Evolutionary conservation across 2,329 filamentous ascomycete genomes (phyloP).

Genomic region (Teratosphaeria pseudoeucalypti): DNA sequence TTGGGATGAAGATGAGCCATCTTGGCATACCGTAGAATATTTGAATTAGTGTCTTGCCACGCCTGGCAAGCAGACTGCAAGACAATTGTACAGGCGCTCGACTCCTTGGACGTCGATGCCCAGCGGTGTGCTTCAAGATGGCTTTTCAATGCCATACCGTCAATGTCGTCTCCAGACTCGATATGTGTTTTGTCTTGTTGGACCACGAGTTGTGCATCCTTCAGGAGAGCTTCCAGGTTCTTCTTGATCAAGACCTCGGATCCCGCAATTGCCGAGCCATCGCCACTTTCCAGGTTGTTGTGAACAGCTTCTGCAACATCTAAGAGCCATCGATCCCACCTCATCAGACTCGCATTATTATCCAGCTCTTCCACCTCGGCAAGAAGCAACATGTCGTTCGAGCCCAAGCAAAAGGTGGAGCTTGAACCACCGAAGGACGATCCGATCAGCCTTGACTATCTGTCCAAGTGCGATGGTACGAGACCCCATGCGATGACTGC

Average conservation of each 20-base stretch:
- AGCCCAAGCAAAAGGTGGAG: constrained; percentile 64
- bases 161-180: too few relatives aligned
- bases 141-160: too few relatives aligned
- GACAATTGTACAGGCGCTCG: too few relatives aligned
- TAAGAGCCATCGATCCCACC: not conserved
- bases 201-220: too few relatives aligned
- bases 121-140: too few relatives aligned
- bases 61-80: too few relatives aligned
- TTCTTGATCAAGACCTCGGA: too few relatives aligned
- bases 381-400: constrained; percentile 42
- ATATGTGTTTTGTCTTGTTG: too few relatives aligned
- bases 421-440: constrained; percentile 82
- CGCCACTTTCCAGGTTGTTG: not conserved
- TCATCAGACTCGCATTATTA: not conserved
- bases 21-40: not conserved
- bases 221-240: too few relatives aligned
- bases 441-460: constrained; percentile 66
- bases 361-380: not conserved
- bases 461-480: constrained; percentile 75
- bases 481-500: constrained; percentile 3
- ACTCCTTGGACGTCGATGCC: too few relatives aligned
- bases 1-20: not conserved
- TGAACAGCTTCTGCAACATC: not conserved
- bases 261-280: not conserved
- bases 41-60: too few relatives aligned